Base-by-base conservation (phyloP, 768 basidiomycete species). In the Lactarius deliciosus region DNA sequence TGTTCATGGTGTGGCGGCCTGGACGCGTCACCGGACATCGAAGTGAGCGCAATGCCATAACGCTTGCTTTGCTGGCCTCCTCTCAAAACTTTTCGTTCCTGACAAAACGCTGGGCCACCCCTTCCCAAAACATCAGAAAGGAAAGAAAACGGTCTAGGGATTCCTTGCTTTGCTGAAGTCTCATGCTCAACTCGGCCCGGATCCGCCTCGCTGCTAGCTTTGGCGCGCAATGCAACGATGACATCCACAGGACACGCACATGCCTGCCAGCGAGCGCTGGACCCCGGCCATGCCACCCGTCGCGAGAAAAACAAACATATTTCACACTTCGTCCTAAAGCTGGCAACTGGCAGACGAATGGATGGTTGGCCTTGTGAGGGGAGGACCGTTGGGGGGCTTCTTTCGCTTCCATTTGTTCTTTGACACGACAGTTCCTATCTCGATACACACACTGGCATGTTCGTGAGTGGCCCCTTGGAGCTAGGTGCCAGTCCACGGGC, bases 1-100 rank as follows among this genome's bases (percentile, higher is more conserved):
- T 50, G 22, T 50, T 47, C 22, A 15, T 25, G 47, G 38, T 10
- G 47, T 11, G 47, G 47, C 25, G 47, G 47, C n/a, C 9, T 47
- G n/a, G 47, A 25, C 47, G 6, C 22, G 22, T 50, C 47, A 50
- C 10, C 47, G 5, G 47, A 50, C 47, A 13, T 50, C 47, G 25
- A 25, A 50, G 10, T 50, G 47, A 50, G 47, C 47, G 47, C 47
- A 50, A 50, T 50, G 47, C 22, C 47, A 50, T 50, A 50, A 50
- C 47, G 10, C 22, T 50, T 13, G 20, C 45, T 45, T 28, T 50
- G 47, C 47, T 50, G 47, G 9, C 8, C 22, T 11, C n/a, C n/a
- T 22, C 22, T 8, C n/a, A 11, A 28, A 16, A 2, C 15, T 41
- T 22, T 47, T 20, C 22, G 47, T 50, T 50, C 47, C 47, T 25